Evolutionary conservation across 2,329 filamentous ascomycete species (phyloP), one percentile per base, ranked within the genome.

Genomic region (Sporothrix variecibatus): DNA sequence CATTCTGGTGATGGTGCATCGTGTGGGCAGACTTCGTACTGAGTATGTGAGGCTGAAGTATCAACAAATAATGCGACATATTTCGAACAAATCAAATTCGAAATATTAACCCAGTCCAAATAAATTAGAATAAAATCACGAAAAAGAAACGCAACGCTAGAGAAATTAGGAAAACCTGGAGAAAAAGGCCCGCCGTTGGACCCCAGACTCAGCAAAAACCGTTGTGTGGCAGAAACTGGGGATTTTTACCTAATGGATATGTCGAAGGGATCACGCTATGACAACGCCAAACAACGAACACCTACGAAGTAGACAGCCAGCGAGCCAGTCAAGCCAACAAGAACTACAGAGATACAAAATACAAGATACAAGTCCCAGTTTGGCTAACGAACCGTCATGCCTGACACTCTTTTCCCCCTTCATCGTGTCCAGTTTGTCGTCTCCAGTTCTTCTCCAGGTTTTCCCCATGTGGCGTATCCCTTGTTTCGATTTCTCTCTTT

Each of bases 241-340:
- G 60, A 40, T 12, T 64, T 64, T 64, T 64, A 64, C 60, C 60
- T 64, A 64, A 64, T 64, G 60, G 60, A 40, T 64, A 40, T 43
- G 34, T 64, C 60, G 60, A 26, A 26, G 20, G 34, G 2, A 62
- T 62, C 56, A 38, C 58, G 58, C 58, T 62, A 62, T 40, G 31
- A 62, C 58, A 62, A 38, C 60, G 20, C 6, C 20, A 38, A 64
- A 23, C 34, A 40, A 31, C 9, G 28, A 34, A 31, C 56, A 34
- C 51, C n/a, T 9, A 26, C 15, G 3, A 17, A 51, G 46, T 51
- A 51, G 17, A 51, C 12, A 51, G 4, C 17, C 6, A 17, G 43
- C 8, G 43, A 15, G 34, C 34, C 34, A 34, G 34, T 34, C 34
- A 34, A 3, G 34, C 34, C 34, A 34, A 8, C 8, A 8, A 34